These are phyloP conservation scores for Cucurbitaria berberidis DNA, from an alignment of 2,329 filamentous ascomycete genomes.

Conservation along the genomic window DNA sequence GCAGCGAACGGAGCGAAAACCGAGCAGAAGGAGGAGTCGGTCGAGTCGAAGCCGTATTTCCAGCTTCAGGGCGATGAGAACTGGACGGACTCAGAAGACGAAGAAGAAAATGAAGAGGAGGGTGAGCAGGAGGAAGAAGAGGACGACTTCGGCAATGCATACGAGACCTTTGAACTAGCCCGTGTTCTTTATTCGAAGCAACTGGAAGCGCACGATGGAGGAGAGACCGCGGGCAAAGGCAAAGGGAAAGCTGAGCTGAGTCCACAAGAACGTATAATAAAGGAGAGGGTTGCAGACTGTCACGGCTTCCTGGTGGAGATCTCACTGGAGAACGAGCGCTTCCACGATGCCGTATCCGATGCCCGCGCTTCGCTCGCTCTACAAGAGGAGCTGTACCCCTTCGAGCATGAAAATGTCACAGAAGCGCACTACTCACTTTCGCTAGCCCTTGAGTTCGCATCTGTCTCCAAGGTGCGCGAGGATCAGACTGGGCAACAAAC, in stretches of 20 bases:
- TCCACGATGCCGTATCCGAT: constrained; percentile 85
- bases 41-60: constrained; percentile 78
- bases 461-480: constrained; percentile 68
- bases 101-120: constrained; percentile 64
- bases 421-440: constrained; percentile 98
- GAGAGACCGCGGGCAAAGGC: constrained; percentile 49
- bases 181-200: constrained; percentile 65
- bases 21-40: constrained; percentile 54
- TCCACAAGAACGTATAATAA: constrained; percentile 51
- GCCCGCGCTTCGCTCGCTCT: constrained; percentile 77
- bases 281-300: constrained; percentile 88
- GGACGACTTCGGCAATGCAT: constrained; percentile 68
- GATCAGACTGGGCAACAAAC: constrained; percentile 54
- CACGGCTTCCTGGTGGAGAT: constrained; percentile 96
- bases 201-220: constrained; percentile 52
- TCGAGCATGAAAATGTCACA: constrained; percentile 83
- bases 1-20: constrained; percentile 37
- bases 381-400: constrained; percentile 78
- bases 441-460: constrained; percentile 91
- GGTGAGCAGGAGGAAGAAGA: constrained; percentile 59
- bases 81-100: constrained; percentile 77
- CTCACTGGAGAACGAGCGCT: constrained; percentile 94
- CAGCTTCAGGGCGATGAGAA: constrained; percentile 95
- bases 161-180: constrained; percentile 68
- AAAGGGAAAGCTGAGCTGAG: constrained; percentile 54